Evolutionary conservation across 768 basidiomycete genomes (phyloP), one percentile per base, ranked within the genome.

Genomic region (Russula dissimulans): DNA sequence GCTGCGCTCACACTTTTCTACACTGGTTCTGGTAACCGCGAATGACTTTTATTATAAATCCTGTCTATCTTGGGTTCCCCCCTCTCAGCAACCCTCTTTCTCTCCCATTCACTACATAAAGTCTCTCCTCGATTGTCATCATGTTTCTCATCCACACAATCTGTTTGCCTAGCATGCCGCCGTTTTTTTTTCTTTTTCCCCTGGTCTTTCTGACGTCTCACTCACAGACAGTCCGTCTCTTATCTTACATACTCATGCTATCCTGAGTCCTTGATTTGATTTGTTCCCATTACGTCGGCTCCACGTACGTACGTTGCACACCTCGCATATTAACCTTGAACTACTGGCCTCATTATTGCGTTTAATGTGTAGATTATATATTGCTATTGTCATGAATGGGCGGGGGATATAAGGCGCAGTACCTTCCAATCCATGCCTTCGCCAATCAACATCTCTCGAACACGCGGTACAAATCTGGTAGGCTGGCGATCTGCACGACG

Each of bases 391-490:
- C 54, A 55, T n/a, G 34, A 55, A 49, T 47, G 31, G 11, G 34
- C 36, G 22, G 5, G 32, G 10, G 32, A 4, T n/a, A 49, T 6
- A 15, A 34, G 6, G 22, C 22, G 22, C 22, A 36, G 29, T 14
- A 9, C 29, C 26, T 60, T 41, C 39, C 22, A 2, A 26, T 26
- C 22, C 22, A 26, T 26, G 22, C 22, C 22, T 26, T 2, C 22
- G 2, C 22, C 22, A 26, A 36, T 69, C 57, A 97, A 69, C 95
- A 97, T 64, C 95, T 74, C 73, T 98, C 95, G 68, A 98, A 99
- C 0, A 97, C 89, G 63, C 88, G 86, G 71, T 97, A 99, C 55
- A 99, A 75, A 64, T 95, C 92, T 1, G 93, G 93, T 45, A 98
- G 73, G 71, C 83, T 88, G 10, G 97, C 94, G 18, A 95, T 82